Evolutionary conservation across 305 asterid species (phyloP), one percentile per base, ranked within the genome.

Genomic region (Fraxinus floribunda): DNA sequence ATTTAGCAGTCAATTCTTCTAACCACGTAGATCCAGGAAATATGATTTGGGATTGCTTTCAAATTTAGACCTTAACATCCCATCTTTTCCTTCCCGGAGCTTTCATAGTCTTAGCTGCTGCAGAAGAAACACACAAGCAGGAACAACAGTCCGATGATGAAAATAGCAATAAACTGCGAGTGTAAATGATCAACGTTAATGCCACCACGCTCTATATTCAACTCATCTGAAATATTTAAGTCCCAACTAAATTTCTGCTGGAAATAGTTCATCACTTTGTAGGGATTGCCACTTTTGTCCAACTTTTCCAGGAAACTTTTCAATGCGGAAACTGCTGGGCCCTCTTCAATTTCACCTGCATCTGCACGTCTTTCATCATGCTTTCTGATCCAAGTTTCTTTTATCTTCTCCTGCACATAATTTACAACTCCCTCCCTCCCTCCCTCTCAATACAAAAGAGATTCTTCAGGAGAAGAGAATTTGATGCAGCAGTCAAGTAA

Each of bases 351-450:
- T 55, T 55, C 66, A n/a, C 26, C 26, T 5, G 66, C 66, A n/a
- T 55, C 26, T 55, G 66, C 66, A n/a, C 1, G 66, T 55, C 24
- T 55, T 55, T 7, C 24, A 55, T n/a, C 66, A n/a, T n/a, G 10
- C 66, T 18, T 55, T 55, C 66, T n/a, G 26, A 10, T n/a, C 66
- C 66, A 55, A 79, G 79, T 41, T 79, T 57, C 72, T 70, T 72
- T 72, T 15, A 85, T 20, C 76, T 82, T 82, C 44, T 82, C 79
- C 32, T 2, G 57, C 72, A 82, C 71, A 70, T 64, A 26, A 10
- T 79, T 32, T 49, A 71, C 4, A 2, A 52, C 39, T 1, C 29
- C 39, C 15, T 76, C 84, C 83, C 82, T 76, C 15, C 77, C 44
- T 35, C 34, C 7, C 46, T 5, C 39, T 35, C 39, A 4, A 49